Evolutionary conservation across 2,329 filamentous ascomycete genomes (phyloP), one percentile per base, ranked within the genome.

Genomic region (Pezicula carpinea): DNA sequence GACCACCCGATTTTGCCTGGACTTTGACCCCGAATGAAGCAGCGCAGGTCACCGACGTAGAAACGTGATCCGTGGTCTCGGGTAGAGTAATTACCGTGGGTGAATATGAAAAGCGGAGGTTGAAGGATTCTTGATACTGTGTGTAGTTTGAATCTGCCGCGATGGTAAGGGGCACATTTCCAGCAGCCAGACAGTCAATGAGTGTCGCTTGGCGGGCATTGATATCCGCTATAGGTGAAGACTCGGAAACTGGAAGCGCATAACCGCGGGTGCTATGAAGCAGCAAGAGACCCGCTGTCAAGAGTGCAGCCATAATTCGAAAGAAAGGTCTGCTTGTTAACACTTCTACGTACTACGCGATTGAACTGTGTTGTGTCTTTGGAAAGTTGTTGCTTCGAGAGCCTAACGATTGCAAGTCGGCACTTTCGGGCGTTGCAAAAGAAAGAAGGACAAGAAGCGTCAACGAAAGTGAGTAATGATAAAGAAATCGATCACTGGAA

Each of bases 1-100:
- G 77, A 0, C 77, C 77, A n/a, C 77, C 77, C 22, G 70, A 68
- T 51, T 72, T 74, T 1, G 75, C 65, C 36, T 75, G 74, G 3
- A 80, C 72, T 40, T 75, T 73, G 18, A 75, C 60, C 10, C 62
- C 62, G 39, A 62, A 51, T 18, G 66, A 55, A 1, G 61, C 59
- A 1, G 73, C 76, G 50, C 75, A 80, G 21, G 58, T 59, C 7
- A 80, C 66, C 3, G 75, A 69, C 4, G 63, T 64, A 5, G 69
- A 61, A 10, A 79, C 66, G 14, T 61, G 51, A 3, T 66, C 51
- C 1, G 64, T 3, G 60, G 66, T 50, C 57, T 45, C 39, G 3
- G 59, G 59, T 8, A 53, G 41, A 14, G 53, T 54, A 14, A 61
- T 47, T 4, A 55, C 49, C 2, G 50, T 49, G 10, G 59, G 58